These are phyloP conservation scores for Bodo saltans DNA, from an alignment of 78 protist genomes.

Conservation along the genomic window DNA sequence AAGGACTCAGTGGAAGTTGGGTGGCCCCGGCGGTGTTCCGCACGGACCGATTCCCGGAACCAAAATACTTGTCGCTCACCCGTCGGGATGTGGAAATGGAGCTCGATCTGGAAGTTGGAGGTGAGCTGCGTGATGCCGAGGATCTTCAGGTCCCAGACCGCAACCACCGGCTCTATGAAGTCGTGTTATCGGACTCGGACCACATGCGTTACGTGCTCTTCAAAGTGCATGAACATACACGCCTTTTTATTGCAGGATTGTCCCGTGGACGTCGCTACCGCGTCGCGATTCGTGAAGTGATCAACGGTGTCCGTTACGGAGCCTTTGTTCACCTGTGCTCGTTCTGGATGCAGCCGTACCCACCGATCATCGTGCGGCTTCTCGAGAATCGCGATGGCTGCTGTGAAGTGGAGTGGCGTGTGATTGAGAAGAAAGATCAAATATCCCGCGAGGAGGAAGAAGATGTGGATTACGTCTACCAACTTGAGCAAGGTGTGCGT, in stretches of 20 bases:
- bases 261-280: not conserved
- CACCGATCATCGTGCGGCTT: not conserved
- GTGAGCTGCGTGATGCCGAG: no score
- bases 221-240: not conserved
- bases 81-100: no score
- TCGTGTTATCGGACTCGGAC: not conserved
- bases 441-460: not conserved
- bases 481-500: not conserved
- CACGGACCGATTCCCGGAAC: not conserved
- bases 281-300: not conserved
- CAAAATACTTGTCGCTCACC: no score
- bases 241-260: not conserved
- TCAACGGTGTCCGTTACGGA: not conserved
- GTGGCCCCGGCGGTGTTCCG: not conserved
- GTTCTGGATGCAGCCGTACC: not conserved
- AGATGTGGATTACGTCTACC: not conserved
- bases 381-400: not conserved
- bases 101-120: no score
- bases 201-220: not conserved
- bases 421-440: not conserved
- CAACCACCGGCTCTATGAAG: not conserved
- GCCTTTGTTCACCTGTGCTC: not conserved
- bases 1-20: not conserved
- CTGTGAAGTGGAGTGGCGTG: not conserved
- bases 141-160: not conserved